phyloP scores from a whole-genome alignment of 1,284 basidiomycete species.

The Cerrena zonata region DNA sequence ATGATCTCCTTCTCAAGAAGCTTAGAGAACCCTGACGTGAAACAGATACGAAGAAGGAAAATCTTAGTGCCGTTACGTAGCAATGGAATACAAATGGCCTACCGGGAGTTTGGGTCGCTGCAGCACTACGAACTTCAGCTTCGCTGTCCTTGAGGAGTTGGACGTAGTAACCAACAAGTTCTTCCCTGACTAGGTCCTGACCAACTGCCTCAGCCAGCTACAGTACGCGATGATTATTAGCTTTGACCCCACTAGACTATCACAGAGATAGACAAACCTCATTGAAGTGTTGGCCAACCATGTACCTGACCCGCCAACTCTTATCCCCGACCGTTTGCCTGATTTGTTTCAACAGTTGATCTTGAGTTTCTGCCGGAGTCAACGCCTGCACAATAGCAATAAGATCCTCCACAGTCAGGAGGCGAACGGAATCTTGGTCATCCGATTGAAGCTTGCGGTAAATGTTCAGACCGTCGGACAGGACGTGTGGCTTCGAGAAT shows the following conservation, averaged over 20 bases:
- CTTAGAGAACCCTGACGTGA: conserved; percentile 91
- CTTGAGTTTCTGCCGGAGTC: conserved; percentile 82
- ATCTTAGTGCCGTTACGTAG: background rate
- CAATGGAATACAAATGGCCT: conserved; percentile 18
- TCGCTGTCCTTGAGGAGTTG: conserved; percentile 96
- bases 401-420: conserved; percentile 93
- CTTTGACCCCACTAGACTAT: too few species aligned
- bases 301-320: conserved; percentile 98
- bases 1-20: conserved; percentile 92
- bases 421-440: conserved; percentile 96
- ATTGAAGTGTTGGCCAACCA: conserved; percentile 98
- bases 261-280: conserved; percentile 71
- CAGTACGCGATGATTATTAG: conserved; percentile 6
- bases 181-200: conserved; percentile 86
- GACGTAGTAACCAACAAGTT: conserved; percentile 90
- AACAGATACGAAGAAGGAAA: background rate
- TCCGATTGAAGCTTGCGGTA: conserved; percentile 93
- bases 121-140: conserved; percentile 96
- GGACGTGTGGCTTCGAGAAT: conserved; percentile 71
- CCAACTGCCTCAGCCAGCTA: conserved; percentile 91
- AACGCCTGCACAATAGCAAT: conserved; percentile 89
- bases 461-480: conserved; percentile 86
- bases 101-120: conserved; percentile 95
- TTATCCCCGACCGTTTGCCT: conserved; percentile 87
- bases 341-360: conserved; percentile 84